Evolutionary conservation across 106 monocot species (phyloP).

Genomic region (Alisma plantagoaquatica): DNA sequence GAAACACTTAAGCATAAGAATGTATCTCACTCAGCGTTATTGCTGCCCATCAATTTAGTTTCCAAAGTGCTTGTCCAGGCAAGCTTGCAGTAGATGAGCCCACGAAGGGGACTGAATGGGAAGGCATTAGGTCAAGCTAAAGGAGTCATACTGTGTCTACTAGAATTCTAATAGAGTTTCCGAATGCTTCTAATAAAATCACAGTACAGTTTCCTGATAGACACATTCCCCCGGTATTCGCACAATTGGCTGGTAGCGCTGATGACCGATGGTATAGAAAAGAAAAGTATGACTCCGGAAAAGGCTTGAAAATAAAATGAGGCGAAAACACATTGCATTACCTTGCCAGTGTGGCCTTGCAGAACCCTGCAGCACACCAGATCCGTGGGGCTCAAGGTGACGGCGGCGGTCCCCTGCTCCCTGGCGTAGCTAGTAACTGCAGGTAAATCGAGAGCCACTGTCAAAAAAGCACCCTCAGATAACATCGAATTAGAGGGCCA

Average conservation of each 20-base stretch:
- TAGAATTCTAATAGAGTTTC: not conserved
- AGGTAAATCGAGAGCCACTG: constrained; percentile 4
- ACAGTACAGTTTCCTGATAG: not conserved
- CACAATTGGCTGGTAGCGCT: not conserved
- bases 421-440: constrained; percentile 61
- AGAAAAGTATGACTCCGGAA: not conserved
- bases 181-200: not conserved
- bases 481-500: too few species aligned
- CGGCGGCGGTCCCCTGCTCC: constrained; percentile 46
- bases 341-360: constrained; percentile 87
- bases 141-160: too few species aligned
- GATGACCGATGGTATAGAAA: not conserved
- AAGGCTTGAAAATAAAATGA: not conserved
- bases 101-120: too few species aligned
- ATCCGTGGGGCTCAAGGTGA: constrained; percentile 74
- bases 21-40: too few species aligned
- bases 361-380: constrained; percentile 87
- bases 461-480: not conserved
- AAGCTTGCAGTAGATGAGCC: too few species aligned
- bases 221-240: not conserved
- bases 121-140: too few species aligned
- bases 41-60: too few species aligned
- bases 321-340: constrained; percentile 4
- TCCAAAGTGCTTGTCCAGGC: too few species aligned
- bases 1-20: too few species aligned